Conservation (phyloP, 495 filamentous ascomycete species). For the Penicillium arizonense region DNA sequence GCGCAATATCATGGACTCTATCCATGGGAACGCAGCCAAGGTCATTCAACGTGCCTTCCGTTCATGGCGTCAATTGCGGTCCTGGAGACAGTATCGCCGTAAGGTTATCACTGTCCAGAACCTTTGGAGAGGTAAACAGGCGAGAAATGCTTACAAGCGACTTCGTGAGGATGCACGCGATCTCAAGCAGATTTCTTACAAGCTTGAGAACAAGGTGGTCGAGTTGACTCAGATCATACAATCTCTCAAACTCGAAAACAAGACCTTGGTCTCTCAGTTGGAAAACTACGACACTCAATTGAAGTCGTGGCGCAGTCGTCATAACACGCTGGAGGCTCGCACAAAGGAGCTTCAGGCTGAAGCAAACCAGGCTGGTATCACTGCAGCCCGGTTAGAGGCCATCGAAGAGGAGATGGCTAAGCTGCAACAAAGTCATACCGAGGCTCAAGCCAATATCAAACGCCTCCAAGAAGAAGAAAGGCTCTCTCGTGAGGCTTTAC, state of each 20-base stretch:
- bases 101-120: conserved; percentile 91
- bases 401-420: conserved; percentile 94
- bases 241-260: conserved; percentile 90
- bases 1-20: conserved; percentile 86
- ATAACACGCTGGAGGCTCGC: conserved; percentile 85
- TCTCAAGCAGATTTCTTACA: conserved; percentile 98
- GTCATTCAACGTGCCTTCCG: conserved; percentile 91
- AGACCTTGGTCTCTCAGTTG: conserved; percentile 79
- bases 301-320: conserved; percentile 88
- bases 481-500: conserved; percentile 73
- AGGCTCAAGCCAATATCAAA: conserved; percentile 83
- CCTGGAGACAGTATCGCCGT: conserved; percentile 84
- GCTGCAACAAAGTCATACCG: conserved; percentile 82
- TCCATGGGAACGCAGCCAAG: conserved; percentile 87
- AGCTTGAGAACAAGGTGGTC: conserved; percentile 98
- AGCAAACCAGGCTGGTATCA: conserved; percentile 96
- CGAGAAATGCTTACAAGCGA: conserved; percentile 80
- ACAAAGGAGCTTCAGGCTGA: conserved; percentile 93
- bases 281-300: conserved; percentile 96
- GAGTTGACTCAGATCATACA: conserved; percentile 94
- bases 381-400: conserved; percentile 77
- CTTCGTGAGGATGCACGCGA: conserved; percentile 94
- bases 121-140: conserved; percentile 84
- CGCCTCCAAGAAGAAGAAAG: conserved; percentile 91
- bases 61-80: conserved; percentile 69